phyloP scores from a whole-genome alignment of 176 grass and related monocot genomes.

The Aegilops speltoides region DNA sequence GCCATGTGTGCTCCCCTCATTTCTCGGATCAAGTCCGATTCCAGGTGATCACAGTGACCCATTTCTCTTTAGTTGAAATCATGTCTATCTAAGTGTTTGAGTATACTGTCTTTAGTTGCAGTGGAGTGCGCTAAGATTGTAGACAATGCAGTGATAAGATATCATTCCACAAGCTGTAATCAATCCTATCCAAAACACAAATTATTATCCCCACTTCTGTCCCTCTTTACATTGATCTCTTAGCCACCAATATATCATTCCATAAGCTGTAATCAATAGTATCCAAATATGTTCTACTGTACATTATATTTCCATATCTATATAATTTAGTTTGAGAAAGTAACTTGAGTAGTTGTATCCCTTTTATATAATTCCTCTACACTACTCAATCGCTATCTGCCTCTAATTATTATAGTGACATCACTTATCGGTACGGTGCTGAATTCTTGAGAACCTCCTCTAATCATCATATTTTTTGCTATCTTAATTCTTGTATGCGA shows the following conservation, averaged over 20 bases:
- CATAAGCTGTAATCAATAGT: neutral
- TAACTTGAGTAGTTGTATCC: neutral
- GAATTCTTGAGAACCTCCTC: neutral
- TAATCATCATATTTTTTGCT: neutral
- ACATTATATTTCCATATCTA: neutral
- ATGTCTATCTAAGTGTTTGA: neutral
- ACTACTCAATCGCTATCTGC: neutral
- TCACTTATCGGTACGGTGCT: neutral
- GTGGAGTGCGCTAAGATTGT: too few species aligned
- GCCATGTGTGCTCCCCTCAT: conserved; percentile 2
- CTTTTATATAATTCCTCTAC: neutral
- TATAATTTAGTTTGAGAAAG: too few species aligned
- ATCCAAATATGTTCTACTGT: neutral
- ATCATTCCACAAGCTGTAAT: neutral
- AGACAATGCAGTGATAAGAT: too few species aligned
- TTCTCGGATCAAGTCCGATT: neutral
- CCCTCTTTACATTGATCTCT: neutral
- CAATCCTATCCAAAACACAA: too few species aligned
- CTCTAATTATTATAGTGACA: neutral
- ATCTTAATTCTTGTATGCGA: neutral
- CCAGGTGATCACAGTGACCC: neutral
- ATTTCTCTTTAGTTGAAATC: neutral
- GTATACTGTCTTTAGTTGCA: too few species aligned
- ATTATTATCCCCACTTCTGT: too few species aligned
- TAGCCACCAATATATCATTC: neutral